Evolutionary conservation across 768 basidiomycete species (phyloP), one percentile per base, ranked within the genome.

Genomic region (Butyriboletus loyo): DNA sequence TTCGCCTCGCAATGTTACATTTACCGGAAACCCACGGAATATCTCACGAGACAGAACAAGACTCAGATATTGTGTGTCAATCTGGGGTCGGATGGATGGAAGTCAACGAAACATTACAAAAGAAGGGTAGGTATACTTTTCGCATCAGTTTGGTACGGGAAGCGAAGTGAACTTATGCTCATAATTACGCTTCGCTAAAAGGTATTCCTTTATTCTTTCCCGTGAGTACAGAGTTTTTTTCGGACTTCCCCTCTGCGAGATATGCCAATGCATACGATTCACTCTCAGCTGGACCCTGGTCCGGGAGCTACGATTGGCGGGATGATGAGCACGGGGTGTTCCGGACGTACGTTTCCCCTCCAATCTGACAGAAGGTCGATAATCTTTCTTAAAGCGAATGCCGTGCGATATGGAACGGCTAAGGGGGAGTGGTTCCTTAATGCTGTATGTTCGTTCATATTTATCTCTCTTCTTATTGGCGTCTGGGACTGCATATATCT

Each of bases 341-440:
- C 86, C 5, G 91, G 92, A 53, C 92, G 92, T 80, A 72, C 66
- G 73, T 71, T 19, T 59, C 14, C 40, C 19, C 14, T 46, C 6
- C 6, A 19, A 22, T 27, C 19, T 40, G n/a, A 42, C 13, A 8
- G 35, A 30, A 82, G 5, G n/a, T 40, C 47, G 30, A 51, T 25
- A 1, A 47, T 34, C 7, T 11, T 46, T 50, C 21, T 43, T 8
- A n/a, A 58, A 65, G 88, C 88, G 0, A 90, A 89, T 58, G 87
- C 89, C 2, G 89, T 90, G 1, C 74, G 90, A 22, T 95, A 93
- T 63, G 93, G 91, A 10, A 95, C 92, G 7, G 92, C 91, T 0
- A 91, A 87, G 64, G 89, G 77, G 0, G 92, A 94, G 71, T 94
- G 92, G 92, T 91, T 95, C 62, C 73, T 95, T 37, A 94, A 93